Percentiles rank a stretch among this genome's conserved stretches.
Conservation (phyloP, 1,284 basidiomycete genomes). For the Irpex rosettiformis region DNA sequence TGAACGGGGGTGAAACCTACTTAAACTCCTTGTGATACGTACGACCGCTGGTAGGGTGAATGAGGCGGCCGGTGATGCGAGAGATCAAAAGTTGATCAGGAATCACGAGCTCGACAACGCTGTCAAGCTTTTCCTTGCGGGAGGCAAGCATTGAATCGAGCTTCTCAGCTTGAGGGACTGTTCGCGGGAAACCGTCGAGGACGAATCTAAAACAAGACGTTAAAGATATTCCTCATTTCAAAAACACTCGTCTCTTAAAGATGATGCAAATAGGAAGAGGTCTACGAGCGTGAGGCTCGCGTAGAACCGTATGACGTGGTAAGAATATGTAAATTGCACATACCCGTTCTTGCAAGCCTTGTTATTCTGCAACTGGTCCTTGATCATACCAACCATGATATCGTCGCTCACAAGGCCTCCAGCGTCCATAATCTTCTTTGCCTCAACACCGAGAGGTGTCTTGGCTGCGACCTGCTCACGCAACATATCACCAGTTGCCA, state of each 20-base stretch:
- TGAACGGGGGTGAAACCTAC: conserved; percentile 46
- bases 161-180: conserved; percentile 96
- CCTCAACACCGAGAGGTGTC: conserved; percentile 85
- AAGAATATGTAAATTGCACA: conserved; percentile 33
- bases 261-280: neutral
- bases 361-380: conserved; percentile 94
- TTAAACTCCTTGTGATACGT: conserved; percentile 95
- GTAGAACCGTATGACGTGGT: neutral
- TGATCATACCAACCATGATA: conserved; percentile 98
- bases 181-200: conserved; percentile 97
- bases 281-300: neutral
- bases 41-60: conserved; percentile 88
- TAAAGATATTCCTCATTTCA: too few species aligned
- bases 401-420: conserved; percentile 95
- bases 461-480: conserved; percentile 90
- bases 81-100: conserved; percentile 95
- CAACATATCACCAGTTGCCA: conserved; percentile 98
- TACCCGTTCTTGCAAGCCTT: conserved; percentile 91
- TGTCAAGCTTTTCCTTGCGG: conserved; percentile 87
- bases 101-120: conserved; percentile 90
- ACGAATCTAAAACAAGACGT: conserved; percentile 72
- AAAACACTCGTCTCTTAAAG: too few species aligned
- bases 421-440: conserved; percentile 98
- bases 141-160: conserved; percentile 86
- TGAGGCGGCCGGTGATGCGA: conserved; percentile 93